A percentile compares a stretch with the other conserved stretches of the same genome.
These are phyloP conservation scores for Cladosporium sp. DNA, from an alignment of 2,329 filamentous ascomycete species.

Conservation along the genomic window DNA sequence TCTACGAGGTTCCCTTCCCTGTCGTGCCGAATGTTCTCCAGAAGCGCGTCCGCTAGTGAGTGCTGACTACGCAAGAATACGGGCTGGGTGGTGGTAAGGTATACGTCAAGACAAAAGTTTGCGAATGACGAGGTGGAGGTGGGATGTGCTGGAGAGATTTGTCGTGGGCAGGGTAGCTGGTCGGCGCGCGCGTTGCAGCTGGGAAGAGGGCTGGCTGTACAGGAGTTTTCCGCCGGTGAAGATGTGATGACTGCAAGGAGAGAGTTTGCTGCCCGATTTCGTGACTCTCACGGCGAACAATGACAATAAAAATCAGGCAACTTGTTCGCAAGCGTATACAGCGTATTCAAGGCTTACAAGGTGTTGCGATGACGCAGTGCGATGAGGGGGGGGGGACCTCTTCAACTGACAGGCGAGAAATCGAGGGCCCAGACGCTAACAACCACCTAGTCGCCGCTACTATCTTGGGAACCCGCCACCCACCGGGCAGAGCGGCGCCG, in stretches of 20 bases:
- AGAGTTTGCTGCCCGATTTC: constrained; percentile 2
- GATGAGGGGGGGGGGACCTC: neutral
- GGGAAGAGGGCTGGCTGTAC: neutral
- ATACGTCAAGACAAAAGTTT: constrained; percentile 1
- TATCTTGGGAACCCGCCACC: constrained; percentile 2
- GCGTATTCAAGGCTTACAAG: neutral
- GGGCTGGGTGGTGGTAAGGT: neutral
- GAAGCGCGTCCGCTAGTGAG: constrained; percentile 4
- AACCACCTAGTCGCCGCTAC: neutral
- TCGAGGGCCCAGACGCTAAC: neutral
- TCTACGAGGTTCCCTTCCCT: neutral
- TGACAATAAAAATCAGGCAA: neutral
- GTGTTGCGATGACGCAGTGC: neutral
- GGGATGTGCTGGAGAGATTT: neutral
- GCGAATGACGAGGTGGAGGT: neutral
- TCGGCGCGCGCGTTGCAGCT: neutral
- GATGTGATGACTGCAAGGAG: no score
- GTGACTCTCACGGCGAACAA: neutral
- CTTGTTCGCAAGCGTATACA: neutral
- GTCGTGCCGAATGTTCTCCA: constrained; percentile 8
- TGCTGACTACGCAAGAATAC: constrained; percentile 18
- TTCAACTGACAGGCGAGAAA: neutral
- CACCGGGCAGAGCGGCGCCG: neutral
- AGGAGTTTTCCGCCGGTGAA: neutral
- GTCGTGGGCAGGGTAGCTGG: neutral